phyloP scores from a whole-genome alignment of 495 filamentous ascomycete genomes.

The Penicillium manginii region DNA sequence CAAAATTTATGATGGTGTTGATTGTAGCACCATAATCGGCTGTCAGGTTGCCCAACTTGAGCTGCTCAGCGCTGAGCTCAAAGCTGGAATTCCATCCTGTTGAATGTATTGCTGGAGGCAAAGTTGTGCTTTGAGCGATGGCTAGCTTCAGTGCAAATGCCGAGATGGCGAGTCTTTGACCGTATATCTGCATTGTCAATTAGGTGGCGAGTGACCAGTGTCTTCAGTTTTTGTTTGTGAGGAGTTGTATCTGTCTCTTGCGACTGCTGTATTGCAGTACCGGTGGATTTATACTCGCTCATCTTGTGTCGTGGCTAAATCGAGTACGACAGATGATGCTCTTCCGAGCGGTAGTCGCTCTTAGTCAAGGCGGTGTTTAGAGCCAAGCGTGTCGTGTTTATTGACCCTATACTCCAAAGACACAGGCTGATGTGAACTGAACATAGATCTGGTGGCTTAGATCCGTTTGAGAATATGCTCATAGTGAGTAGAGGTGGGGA shows the following conservation, averaged over 20 bases:
- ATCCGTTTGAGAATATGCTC: too few relatives aligned
- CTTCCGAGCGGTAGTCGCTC: background rate
- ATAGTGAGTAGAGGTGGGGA: too few relatives aligned
- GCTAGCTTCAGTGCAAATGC: background rate
- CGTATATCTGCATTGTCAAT: background rate
- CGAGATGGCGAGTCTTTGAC: background rate
- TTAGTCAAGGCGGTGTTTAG: background rate
- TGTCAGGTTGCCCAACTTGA: conserved; percentile 31
- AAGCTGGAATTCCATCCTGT: conserved; percentile 43
- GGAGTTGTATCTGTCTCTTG: background rate
- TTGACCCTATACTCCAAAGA: too few relatives aligned
- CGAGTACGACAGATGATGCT: background rate
- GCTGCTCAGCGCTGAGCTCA: conserved; percentile 30
- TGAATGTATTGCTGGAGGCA: conserved; percentile 20
- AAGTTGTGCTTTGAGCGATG: background rate
- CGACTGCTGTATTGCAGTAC: background rate
- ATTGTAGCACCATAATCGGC: conserved; percentile 17
- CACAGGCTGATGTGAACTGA: too few relatives aligned
- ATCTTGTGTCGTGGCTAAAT: background rate
- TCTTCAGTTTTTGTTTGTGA: too few relatives aligned
- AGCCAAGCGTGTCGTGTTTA: too few relatives aligned
- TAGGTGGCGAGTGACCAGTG: background rate
- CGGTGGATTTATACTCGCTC: background rate
- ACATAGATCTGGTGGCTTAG: too few relatives aligned
- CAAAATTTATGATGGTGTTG: conserved; percentile 37